phyloP scores from a whole-genome alignment of 352 stramenopile species.

The Pythium insidiosum region DNA sequence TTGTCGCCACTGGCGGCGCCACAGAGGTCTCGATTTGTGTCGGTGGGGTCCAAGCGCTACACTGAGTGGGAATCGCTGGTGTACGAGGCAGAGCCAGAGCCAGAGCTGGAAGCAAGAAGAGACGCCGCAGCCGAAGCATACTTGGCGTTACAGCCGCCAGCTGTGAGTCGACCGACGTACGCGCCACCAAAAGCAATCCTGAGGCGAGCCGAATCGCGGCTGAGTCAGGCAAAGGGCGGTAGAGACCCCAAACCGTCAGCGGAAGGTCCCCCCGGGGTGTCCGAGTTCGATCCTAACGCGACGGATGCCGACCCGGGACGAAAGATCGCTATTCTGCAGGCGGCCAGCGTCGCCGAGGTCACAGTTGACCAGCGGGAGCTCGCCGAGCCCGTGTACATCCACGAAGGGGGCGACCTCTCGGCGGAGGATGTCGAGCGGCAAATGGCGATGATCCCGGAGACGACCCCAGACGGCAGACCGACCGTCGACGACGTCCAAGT shows the following conservation, averaged over 20 bases:
- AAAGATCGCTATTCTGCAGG: background rate
- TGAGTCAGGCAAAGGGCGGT: background rate
- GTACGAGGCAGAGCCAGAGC: slow-evolving; percentile 4
- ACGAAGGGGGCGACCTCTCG: too few relatives aligned
- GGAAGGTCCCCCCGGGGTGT: background rate
- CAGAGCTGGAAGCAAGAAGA: slow-evolving; percentile 1
- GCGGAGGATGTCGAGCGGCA: too few relatives aligned
- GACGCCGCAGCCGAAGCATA: background rate
- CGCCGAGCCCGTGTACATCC: too few relatives aligned
- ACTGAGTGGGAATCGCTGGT: too few relatives aligned
- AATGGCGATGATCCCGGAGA: too few relatives aligned
- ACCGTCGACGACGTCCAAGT: slow-evolving; percentile 15
- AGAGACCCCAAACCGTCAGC: too few relatives aligned
- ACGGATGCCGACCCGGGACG: background rate
- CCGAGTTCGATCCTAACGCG: background rate
- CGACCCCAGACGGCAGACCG: background rate
- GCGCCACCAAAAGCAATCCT: slow-evolving; percentile 1
- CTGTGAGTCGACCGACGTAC: slow-evolving; percentile 1
- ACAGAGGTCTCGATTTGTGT: background rate
- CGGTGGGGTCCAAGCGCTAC: slow-evolving; percentile 2
- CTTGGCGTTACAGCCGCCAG: background rate
- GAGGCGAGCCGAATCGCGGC: too few relatives aligned
- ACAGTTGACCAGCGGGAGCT: slow-evolving; percentile 16
- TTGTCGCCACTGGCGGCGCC: background rate
- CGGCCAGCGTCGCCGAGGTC: background rate